Evolutionary conservation across 192 early-diverging fungal genomes (phyloP).

Genomic region (Spizellomyces punctatus): DNA sequence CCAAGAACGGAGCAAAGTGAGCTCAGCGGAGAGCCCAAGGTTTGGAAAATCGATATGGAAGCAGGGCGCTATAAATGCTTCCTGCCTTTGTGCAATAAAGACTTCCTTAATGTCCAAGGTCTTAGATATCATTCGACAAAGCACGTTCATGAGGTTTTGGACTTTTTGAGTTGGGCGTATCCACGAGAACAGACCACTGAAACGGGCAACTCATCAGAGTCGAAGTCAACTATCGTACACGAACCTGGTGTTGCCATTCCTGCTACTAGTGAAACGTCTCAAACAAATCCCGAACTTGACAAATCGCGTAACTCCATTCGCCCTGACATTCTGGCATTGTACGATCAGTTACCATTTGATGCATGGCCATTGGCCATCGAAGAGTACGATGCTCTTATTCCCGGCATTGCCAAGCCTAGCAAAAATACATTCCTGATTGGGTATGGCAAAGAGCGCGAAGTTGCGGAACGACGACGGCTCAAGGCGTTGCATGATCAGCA

Average conservation of each 20-base stretch:
- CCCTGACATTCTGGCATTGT: not conserved
- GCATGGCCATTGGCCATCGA: constrained; percentile 13
- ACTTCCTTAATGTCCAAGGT: constrained; percentile 23
- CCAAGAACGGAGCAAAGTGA: not conserved
- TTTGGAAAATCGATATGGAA: not conserved
- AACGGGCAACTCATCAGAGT: not conserved
- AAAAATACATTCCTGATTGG: not conserved
- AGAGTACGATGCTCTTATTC: not conserved
- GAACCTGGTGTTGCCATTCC: not conserved
- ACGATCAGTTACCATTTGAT: not conserved
- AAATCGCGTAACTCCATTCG: constrained; percentile 2
- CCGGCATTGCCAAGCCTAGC: not conserved
- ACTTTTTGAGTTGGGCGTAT: constrained; percentile 23
- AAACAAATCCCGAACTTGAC: not conserved
- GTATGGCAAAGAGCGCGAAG: constrained; percentile 5
- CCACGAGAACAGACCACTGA: not conserved
- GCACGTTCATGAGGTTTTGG: constrained; percentile 26
- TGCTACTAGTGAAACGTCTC: not conserved
- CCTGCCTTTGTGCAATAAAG: constrained; percentile 22
- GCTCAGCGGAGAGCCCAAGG: not conserved
- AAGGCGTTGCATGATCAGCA: not conserved
- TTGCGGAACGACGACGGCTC: not conserved
- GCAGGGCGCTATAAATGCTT: constrained; percentile 23
- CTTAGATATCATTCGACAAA: constrained; percentile 16
- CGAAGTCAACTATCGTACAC: not conserved